phyloP scores from a whole-genome alignment of 2,329 filamentous ascomycete species.

The Huntiella abstrusa region DNA sequence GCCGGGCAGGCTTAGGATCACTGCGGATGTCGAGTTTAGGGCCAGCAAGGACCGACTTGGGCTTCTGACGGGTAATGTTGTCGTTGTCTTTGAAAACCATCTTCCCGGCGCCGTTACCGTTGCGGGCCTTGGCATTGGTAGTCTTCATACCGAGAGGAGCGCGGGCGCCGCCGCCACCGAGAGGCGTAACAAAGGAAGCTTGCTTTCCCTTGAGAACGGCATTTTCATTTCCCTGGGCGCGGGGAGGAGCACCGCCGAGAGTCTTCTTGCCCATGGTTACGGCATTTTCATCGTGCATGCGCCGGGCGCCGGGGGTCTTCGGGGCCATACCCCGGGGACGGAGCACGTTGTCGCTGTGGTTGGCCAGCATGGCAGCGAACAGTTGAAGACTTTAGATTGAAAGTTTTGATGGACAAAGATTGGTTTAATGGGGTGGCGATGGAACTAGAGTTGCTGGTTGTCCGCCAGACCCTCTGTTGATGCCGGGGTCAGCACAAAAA shows the following conservation, averaged over 20 bases:
- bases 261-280: constrained; percentile 10
- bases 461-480: no score
- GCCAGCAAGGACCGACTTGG: constrained; percentile 36
- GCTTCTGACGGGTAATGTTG: constrained; percentile 31
- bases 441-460: neutral
- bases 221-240: constrained; percentile 8
- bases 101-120: constrained; percentile 45
- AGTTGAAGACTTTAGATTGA: neutral
- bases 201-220: constrained; percentile 7
- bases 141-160: constrained; percentile 87
- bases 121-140: constrained; percentile 70
- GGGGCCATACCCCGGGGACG: constrained; percentile 26
- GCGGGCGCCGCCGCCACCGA: constrained; percentile 33
- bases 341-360: constrained; percentile 62
- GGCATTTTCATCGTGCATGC: constrained; percentile 70
- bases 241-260: constrained; percentile 4
- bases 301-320: constrained; percentile 62
- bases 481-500: no score
- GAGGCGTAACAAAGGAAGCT: constrained; percentile 4
- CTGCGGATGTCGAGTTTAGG: constrained; percentile 20
- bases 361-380: constrained; percentile 46
- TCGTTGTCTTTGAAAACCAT: constrained; percentile 38
- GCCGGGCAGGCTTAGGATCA: constrained; percentile 18
- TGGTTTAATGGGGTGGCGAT: neutral
- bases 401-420: neutral